Percentiles rank a stretch among this genome's conserved stretches.
Conservation (phyloP, 805 yeast genomes). For the Yarrowia osloensis region DNA sequence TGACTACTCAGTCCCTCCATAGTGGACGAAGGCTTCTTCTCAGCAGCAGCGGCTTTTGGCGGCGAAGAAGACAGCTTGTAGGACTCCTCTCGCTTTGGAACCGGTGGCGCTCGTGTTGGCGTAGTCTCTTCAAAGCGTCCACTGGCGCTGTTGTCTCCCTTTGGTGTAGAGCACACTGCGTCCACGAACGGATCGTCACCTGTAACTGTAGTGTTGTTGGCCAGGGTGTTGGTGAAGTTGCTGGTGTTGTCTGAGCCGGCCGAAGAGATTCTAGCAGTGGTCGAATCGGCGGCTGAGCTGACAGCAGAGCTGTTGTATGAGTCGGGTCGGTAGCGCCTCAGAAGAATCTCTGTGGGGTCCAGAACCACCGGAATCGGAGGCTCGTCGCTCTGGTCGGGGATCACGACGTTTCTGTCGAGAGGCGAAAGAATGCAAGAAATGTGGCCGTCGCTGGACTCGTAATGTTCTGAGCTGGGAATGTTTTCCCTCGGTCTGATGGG, state of each 20-base stretch:
- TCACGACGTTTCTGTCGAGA: neutral
- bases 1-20: neutral
- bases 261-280: neutral
- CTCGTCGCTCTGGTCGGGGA: neutral
- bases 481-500: neutral
- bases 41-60: neutral
- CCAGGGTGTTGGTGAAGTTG: neutral
- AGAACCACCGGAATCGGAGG: neutral
- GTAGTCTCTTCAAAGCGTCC: slow-evolving; percentile 1
- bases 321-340: slow-evolving; percentile 3
- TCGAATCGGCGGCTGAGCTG: neutral
- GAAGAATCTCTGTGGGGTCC: neutral
- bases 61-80: slow-evolving; percentile 4
- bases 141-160: neutral
- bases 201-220: neutral
- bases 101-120: neutral
- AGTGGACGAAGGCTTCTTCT: neutral
- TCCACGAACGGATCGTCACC: slow-evolving; percentile 14
- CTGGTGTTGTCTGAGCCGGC: neutral
- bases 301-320: slow-evolving; percentile 2
- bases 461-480: slow-evolving; percentile 23
- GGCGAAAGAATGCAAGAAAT: slow-evolving; percentile 28
- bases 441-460: slow-evolving; percentile 27
- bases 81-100: neutral
- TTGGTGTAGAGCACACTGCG: neutral